phyloP scores from a whole-genome alignment of 2,329 filamentous ascomycete genomes.

The Diaporthe sp. region DNA sequence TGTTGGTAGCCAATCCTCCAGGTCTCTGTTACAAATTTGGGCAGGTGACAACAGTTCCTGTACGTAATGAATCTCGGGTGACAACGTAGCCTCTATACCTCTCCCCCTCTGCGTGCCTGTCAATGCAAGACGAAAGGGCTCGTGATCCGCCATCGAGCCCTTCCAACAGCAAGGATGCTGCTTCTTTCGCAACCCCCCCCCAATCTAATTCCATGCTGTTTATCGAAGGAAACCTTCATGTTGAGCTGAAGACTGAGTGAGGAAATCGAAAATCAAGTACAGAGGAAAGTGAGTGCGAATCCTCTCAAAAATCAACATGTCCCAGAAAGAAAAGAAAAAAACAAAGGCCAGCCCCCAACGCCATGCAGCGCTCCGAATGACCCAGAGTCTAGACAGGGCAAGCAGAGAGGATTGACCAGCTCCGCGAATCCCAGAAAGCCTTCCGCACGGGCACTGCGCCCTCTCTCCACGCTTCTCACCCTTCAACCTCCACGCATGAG shows the following conservation, averaged over 20 bases:
- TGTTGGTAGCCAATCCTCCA: not conserved
- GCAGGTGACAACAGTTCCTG: constrained; percentile 33
- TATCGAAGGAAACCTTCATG: not conserved
- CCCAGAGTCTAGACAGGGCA: constrained; percentile 19
- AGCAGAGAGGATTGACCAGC: not conserved
- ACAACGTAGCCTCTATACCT: constrained; percentile 7
- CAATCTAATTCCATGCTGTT: constrained; percentile 1
- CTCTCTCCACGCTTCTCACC: not conserved
- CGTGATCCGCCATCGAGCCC: not conserved
- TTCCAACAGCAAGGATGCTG: not conserved
- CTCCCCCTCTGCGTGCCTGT: not conserved
- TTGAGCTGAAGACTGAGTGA: not conserved
- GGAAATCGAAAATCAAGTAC: not conserved
- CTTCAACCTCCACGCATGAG: not conserved
- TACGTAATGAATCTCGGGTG: constrained; percentile 35
- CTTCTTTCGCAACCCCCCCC: not conserved
- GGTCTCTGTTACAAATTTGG: constrained; percentile 1
- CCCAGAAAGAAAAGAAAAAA: not conserved
- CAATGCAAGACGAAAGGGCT: constrained; percentile 1
- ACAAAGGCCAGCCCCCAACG: constrained; percentile 1
- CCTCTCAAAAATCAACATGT: not conserved
- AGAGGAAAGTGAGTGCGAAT: not conserved
- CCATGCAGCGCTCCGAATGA: constrained; percentile 27
- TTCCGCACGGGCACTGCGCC: not conserved
- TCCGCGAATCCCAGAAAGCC: not conserved